A percentile compares a stretch with the other conserved stretches of the same genome.
Evolutionary conservation across 306 rosid genomes (phyloP).

Genomic region (Biancaea sappan): DNA sequence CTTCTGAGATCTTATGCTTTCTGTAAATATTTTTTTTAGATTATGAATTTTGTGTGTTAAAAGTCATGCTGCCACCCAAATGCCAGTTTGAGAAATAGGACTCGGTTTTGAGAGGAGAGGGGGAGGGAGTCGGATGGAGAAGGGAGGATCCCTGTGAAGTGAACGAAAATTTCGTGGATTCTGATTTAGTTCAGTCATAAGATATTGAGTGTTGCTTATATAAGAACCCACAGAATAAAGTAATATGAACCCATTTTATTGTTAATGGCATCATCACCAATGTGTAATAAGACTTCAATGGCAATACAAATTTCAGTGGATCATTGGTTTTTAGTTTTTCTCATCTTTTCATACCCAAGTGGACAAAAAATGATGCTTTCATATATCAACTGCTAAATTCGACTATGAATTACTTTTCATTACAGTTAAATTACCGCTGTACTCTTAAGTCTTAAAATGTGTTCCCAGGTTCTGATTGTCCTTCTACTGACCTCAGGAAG

Average conservation of each 20-base stretch:
- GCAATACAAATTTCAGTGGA: background rate
- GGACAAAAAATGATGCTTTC: background rate
- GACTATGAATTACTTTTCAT: background rate
- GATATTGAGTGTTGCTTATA: too few relatives aligned
- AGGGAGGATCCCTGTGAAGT: background rate
- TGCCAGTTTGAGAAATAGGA: background rate
- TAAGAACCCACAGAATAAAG: background rate
- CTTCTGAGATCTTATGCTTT: background rate
- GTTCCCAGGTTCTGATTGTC: slow-evolving; percentile 60
- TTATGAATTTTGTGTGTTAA: background rate
- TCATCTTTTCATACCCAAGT: background rate
- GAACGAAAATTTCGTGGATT: background rate
- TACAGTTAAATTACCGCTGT: slow-evolving; percentile 6
- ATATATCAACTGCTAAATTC: background rate
- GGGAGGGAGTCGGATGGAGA: background rate
- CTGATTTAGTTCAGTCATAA: background rate
- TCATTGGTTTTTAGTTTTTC: background rate
- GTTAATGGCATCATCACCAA: background rate
- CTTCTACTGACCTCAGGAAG: slow-evolving; percentile 72
- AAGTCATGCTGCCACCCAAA: background rate
- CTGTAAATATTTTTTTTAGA: background rate
- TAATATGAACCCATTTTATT: background rate
- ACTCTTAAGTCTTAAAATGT: slow-evolving; percentile 25
- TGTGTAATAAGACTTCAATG: background rate
- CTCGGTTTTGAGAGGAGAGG: background rate